Percentiles rank a stretch among this genome's conserved stretches.
phyloP scores from a whole-genome alignment of 2,329 filamentous ascomycete species.

The Aspergillus arachidicola region DNA sequence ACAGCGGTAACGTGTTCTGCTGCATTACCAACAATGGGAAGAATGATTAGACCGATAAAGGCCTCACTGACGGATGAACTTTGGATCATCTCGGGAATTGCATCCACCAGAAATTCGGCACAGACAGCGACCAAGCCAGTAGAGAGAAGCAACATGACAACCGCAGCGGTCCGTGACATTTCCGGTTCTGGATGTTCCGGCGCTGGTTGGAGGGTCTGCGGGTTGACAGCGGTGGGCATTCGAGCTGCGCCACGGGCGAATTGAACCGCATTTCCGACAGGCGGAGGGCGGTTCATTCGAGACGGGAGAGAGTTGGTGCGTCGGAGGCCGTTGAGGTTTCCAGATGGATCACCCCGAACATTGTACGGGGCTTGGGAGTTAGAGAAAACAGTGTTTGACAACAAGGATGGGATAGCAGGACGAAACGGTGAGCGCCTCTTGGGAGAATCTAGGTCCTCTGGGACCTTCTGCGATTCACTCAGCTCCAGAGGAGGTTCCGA shows the following conservation, averaged over 20 bases:
- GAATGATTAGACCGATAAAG: conserved; percentile 77
- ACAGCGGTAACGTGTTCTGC: conserved; percentile 82
- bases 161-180: conserved; percentile 61
- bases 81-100: conserved; percentile 69
- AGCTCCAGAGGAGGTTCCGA: conserved; percentile 12
- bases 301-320: conserved; percentile 38
- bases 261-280: conserved; percentile 36
- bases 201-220: conserved; percentile 14
- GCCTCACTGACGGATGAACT: conserved; percentile 66
- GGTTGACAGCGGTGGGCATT: conserved; percentile 21
- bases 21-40: conserved; percentile 82
- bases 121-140: conserved; percentile 63
- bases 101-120: conserved; percentile 73
- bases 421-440: conserved; percentile 33
- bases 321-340: conserved; percentile 24
- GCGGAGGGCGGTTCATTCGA: conserved; percentile 27
- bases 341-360: conserved; percentile 16
- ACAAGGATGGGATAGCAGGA: conserved; percentile 31
- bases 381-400: conserved; percentile 40
- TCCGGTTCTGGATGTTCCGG: conserved; percentile 24
- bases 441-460: conserved; percentile 19
- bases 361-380: conserved; percentile 22
- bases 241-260: conserved; percentile 37
- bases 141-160: conserved; percentile 57
- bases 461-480: neutral